A percentile compares a stretch with the other conserved stretches of the same genome.
Evolutionary conservation across 179 eudicot genomes (phyloP).

Genomic region (Corrigiola litoralis): DNA sequence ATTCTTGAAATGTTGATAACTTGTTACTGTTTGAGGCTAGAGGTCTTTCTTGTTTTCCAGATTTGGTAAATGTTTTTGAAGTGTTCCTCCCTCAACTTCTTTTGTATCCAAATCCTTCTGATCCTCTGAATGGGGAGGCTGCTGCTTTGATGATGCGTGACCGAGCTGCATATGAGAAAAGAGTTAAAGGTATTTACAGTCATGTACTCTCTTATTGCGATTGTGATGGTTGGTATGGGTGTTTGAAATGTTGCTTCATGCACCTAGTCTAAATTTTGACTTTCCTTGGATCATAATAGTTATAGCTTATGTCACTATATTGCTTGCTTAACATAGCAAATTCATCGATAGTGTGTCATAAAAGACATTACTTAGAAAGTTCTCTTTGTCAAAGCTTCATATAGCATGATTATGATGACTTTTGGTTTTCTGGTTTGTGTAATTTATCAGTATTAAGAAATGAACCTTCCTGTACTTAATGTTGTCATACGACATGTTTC

Average conservation of each 20-base stretch:
- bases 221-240: neutral
- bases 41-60: conserved; percentile 25
- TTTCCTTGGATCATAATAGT: too few relatives aligned
- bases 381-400: neutral
- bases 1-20: neutral
- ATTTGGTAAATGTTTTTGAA: conserved; percentile 66
- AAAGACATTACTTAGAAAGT: neutral
- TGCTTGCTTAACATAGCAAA: too few relatives aligned
- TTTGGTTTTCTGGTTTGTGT: neutral
- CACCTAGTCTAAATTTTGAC: neutral
- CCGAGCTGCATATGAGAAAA: conserved; percentile 48
- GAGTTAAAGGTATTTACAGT: conserved; percentile 53
- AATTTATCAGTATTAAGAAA: neutral
- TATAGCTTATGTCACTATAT: too few relatives aligned
- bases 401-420: neutral
- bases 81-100: conserved; percentile 79
- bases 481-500: too few relatives aligned
- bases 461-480: neutral
- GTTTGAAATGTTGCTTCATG: neutral
- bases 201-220: neutral
- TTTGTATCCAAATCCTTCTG: conserved; percentile 68
- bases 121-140: conserved; percentile 69
- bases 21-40: conserved; percentile 6
- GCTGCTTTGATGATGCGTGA: conserved; percentile 72
- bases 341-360: neutral